These are phyloP conservation scores for Teratosphaeria pseudoeucalypti DNA, from an alignment of 2,329 filamentous ascomycete species.

Conservation along the genomic window DNA sequence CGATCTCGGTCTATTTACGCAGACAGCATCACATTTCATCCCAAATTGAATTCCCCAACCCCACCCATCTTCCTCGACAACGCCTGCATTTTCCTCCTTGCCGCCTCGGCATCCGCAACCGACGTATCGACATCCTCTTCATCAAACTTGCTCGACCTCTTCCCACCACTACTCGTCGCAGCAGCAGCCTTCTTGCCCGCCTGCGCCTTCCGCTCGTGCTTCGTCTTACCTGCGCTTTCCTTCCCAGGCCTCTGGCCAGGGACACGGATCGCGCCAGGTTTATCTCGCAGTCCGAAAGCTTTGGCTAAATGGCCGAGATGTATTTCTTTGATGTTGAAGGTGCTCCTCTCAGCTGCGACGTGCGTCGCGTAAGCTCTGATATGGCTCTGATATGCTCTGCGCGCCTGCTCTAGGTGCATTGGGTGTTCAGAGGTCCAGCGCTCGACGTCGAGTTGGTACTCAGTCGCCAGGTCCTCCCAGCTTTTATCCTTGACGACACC, in stretches of 20 bases:
- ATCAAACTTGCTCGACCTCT: conserved; percentile 19
- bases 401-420: conserved; percentile 66
- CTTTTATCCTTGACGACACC: conserved; percentile 29
- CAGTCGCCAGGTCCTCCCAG: conserved; percentile 57
- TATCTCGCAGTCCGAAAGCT: conserved; percentile 80
- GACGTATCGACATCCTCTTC: conserved; percentile 17
- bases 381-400: conserved; percentile 81
- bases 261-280: conserved; percentile 65
- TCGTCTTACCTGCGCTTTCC: conserved; percentile 37
- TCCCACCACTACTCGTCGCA: conserved; percentile 27
- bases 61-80: conserved; percentile 44
- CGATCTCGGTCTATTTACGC: not conserved
- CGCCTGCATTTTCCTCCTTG: conserved; percentile 43
- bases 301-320: conserved; percentile 92
- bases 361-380: conserved; percentile 93
- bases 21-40: conserved; percentile 20
- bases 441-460: conserved; percentile 57
- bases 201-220: conserved; percentile 30
- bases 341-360: conserved; percentile 68
- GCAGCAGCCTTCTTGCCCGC: conserved; percentile 20
- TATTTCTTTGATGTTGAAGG: conserved; percentile 84
- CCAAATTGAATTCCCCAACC: conserved; percentile 49
- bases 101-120: conserved; percentile 33
- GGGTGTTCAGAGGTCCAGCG: conserved; percentile 54
- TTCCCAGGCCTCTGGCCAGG: conserved; percentile 40